Percentiles rank a stretch among this genome's conserved stretches.
These are phyloP conservation scores for Neopestalotiopsis sp. DNA, from an alignment of 2,329 filamentous ascomycete species.

Conservation along the genomic window DNA sequence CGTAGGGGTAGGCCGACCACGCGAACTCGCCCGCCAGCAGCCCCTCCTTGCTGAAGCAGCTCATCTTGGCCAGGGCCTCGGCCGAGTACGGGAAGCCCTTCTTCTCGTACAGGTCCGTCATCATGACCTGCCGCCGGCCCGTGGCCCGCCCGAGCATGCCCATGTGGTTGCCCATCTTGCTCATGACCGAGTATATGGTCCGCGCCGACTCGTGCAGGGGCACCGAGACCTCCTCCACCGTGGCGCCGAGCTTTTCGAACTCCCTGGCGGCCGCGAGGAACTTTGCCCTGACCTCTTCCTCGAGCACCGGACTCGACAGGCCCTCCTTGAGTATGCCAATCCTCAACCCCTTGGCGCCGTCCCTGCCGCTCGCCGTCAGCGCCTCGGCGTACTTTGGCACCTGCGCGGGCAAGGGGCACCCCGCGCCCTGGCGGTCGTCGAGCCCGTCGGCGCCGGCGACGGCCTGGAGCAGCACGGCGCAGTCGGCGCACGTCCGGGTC, in stretches of 20 bases:
- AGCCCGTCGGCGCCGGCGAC: slow-evolving; percentile 38
- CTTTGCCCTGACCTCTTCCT: slow-evolving; percentile 28
- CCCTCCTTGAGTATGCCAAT: slow-evolving; percentile 37
- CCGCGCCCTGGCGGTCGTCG: slow-evolving; percentile 37
- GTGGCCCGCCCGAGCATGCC: slow-evolving; percentile 36
- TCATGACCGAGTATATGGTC: slow-evolving; percentile 28
- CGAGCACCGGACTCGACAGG: slow-evolving; percentile 30
- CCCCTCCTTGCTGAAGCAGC: slow-evolving; percentile 21
- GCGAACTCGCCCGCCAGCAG: slow-evolving; percentile 19
- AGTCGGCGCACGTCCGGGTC: slow-evolving; percentile 33
- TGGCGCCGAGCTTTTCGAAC: slow-evolving; percentile 33
- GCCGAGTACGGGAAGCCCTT: slow-evolving; percentile 45
- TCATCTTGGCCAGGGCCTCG: slow-evolving; percentile 19
- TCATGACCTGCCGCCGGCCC: slow-evolving; percentile 27
- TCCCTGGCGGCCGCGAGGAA: slow-evolving; percentile 33
- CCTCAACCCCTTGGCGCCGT: slow-evolving; percentile 29
- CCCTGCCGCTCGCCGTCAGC: neutral
- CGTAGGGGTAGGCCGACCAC: slow-evolving; percentile 16
- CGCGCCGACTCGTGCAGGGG: slow-evolving; percentile 33
- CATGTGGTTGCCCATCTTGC: slow-evolving; percentile 36
- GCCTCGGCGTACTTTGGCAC: slow-evolving; percentile 23
- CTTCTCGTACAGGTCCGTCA: slow-evolving; percentile 39
- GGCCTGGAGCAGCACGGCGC: slow-evolving; percentile 35
- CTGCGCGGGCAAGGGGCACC: slow-evolving; percentile 26
- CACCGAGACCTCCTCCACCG: slow-evolving; percentile 33